These are phyloP conservation scores for Penicillium mononematosum DNA, from an alignment of 495 filamentous ascomycete genomes.

Conservation along the genomic window DNA sequence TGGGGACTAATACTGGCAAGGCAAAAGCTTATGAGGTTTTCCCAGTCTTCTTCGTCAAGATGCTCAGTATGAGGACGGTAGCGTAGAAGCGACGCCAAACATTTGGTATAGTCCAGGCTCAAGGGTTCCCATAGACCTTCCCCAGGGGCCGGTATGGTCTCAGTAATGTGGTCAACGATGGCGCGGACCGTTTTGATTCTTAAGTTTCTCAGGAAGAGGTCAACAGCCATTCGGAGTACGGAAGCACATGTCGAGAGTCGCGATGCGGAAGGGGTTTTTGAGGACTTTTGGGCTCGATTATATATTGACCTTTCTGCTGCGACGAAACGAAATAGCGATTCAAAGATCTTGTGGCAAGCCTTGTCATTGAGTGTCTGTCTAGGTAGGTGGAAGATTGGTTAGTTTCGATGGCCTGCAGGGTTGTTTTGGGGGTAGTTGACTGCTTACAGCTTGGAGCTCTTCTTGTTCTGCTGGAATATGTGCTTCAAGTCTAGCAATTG, in stretches of 20 bases:
- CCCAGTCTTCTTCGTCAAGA: constrained; percentile 66
- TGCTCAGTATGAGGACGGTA: constrained; percentile 77
- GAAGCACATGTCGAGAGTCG: constrained; percentile 71
- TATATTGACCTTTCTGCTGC: constrained; percentile 65
- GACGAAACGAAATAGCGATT: constrained; percentile 71
- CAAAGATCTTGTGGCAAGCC: constrained; percentile 75
- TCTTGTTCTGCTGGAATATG: constrained; percentile 60
- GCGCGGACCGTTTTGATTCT: constrained; percentile 73
- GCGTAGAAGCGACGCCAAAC: constrained; percentile 65
- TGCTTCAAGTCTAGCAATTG: constrained; percentile 55
- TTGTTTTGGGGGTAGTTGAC: constrained; percentile 1
- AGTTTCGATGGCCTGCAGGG: neutral
- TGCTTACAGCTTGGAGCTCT: constrained; percentile 55
- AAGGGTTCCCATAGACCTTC: constrained; percentile 71
- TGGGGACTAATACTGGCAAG: constrained; percentile 26
- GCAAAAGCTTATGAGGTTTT: constrained; percentile 66
- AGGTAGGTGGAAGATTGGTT: constrained; percentile 17
- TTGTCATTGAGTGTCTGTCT: constrained; percentile 65
- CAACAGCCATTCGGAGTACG: constrained; percentile 67
- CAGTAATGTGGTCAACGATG: constrained; percentile 75
- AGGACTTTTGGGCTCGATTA: constrained; percentile 53
- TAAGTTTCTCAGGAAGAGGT: constrained; percentile 64
- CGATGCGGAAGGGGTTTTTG: constrained; percentile 44
- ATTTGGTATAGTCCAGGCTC: constrained; percentile 73
- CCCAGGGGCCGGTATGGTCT: constrained; percentile 60